Conservation (phyloP, 2,329 filamentous ascomycete genomes). For the Tolypocladium inflatum region DNA sequence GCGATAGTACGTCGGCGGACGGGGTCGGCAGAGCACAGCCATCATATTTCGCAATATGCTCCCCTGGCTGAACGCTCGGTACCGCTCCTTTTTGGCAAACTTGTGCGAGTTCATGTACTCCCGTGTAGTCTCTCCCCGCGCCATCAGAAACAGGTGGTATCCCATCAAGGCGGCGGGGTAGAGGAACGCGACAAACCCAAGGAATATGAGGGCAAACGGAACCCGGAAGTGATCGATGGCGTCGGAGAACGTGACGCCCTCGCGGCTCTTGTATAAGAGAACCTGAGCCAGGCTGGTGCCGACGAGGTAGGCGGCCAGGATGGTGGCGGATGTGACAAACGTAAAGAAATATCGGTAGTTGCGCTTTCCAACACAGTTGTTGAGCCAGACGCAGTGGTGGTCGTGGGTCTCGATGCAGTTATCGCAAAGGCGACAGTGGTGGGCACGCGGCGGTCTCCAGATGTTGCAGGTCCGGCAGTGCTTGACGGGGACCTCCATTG, state of each 20-base stretch:
- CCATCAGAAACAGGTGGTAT: constrained; percentile 89
- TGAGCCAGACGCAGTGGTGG: constrained; percentile 98
- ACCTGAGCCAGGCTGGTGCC: constrained; percentile 74
- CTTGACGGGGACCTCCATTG: constrained; percentile 97
- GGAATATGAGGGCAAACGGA: constrained; percentile 82
- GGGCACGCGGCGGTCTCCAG: constrained; percentile 90
- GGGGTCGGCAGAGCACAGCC: constrained; percentile 70
- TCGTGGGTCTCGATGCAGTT: constrained; percentile 97
- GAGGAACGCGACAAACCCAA: constrained; percentile 61
- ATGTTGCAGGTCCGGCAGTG: constrained; percentile 97
- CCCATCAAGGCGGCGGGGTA: constrained; percentile 78
- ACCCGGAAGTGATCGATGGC: constrained; percentile 65
- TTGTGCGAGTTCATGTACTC: constrained; percentile 97
- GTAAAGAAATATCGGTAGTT: constrained; percentile 98
- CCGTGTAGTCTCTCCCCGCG: constrained; percentile 84
- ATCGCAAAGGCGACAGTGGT: constrained; percentile 94
- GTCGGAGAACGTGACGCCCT: constrained; percentile 56
- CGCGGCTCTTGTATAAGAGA: constrained; percentile 56
- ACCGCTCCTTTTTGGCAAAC: constrained; percentile 84
- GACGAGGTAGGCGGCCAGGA: constrained; percentile 68
- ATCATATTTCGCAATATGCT: constrained; percentile 69
- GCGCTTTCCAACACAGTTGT: constrained; percentile 92
- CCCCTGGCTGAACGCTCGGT: constrained; percentile 79
- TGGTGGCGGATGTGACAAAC: constrained; percentile 71
- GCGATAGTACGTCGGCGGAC: constrained; percentile 77